A percentile compares a stretch with the other conserved stretches of the same genome.
Evolutionary conservation across 2,329 filamentous ascomycete genomes (phyloP).

Genomic region (Apiospora phragmitis): DNA sequence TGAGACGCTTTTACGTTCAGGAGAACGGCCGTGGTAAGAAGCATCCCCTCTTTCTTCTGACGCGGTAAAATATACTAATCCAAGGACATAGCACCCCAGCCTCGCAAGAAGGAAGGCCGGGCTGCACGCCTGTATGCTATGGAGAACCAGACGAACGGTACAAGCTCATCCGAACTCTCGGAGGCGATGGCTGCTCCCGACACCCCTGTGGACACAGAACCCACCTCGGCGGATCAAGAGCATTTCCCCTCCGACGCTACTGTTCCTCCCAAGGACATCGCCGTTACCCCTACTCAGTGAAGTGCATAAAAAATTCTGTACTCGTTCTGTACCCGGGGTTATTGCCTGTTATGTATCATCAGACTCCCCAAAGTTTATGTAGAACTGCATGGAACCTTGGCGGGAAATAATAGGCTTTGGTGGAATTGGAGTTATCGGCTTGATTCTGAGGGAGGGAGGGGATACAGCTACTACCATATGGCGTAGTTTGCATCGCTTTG

Average conservation of each 20-base stretch:
- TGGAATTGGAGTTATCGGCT: neutral
- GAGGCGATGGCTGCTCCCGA: slow-evolving; percentile 25
- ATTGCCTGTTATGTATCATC: neutral
- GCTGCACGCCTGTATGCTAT: slow-evolving; percentile 34
- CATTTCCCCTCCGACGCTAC: slow-evolving; percentile 7
- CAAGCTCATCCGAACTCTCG: slow-evolving; percentile 27
- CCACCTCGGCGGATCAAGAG: slow-evolving; percentile 15
- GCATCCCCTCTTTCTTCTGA: neutral
- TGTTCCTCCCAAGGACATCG: neutral
- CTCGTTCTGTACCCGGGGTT: neutral
- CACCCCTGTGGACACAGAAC: slow-evolving; percentile 23
- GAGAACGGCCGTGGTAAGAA: slow-evolving; percentile 85
- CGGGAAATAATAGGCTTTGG: neutral
- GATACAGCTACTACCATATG: neutral
- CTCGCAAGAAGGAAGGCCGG: slow-evolving; percentile 37
- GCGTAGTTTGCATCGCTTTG: neutral
- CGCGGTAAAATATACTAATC: slow-evolving; percentile 16
- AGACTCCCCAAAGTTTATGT: neutral
- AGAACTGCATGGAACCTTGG: neutral
- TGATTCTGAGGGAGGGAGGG: neutral
- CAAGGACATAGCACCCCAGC: slow-evolving; percentile 30
- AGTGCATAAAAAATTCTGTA: neutral
- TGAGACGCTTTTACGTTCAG: slow-evolving; percentile 95
- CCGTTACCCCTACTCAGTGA: neutral
- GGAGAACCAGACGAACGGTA: slow-evolving; percentile 27